Conservation (phyloP, 805 yeast species). For the Ogataea ganodermae region DNA sequence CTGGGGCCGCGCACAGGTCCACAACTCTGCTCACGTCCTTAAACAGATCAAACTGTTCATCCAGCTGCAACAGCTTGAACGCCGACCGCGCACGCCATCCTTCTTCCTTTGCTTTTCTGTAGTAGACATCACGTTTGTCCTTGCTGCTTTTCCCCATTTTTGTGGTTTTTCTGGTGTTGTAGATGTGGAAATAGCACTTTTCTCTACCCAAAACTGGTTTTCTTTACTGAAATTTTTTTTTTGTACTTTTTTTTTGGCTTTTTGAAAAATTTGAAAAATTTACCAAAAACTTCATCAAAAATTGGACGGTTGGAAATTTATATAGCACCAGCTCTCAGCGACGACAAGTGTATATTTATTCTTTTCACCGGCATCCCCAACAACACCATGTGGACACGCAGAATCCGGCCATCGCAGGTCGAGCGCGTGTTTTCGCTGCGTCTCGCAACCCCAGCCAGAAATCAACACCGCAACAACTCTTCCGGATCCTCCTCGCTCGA, state of each 20-base stretch:
- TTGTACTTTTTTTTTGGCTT: conserved; percentile 7
- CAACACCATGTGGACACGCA: conserved; percentile 1
- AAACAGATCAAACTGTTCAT: conserved; percentile 85
- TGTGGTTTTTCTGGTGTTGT: background rate
- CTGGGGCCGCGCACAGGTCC: conserved; percentile 98
- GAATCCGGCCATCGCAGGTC: conserved; percentile 5
- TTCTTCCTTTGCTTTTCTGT: conserved; percentile 93
- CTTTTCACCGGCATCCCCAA: background rate
- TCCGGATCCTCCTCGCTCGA: conserved; percentile 19
- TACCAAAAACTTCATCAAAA: conserved; percentile 1
- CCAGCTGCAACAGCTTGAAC: conserved; percentile 84
- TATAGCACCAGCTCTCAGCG: background rate
- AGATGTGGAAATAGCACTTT: background rate
- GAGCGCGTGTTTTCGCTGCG: conserved; percentile 3
- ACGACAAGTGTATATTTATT: background rate
- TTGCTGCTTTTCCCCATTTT: conserved; percentile 92
- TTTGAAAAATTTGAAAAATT: background rate
- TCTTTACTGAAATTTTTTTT: conserved; percentile 6
- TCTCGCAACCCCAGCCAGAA: conserved; percentile 1
- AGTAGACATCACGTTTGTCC: conserved; percentile 90
- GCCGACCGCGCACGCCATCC: conserved; percentile 99
- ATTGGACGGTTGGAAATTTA: background rate
- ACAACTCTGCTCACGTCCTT: conserved; percentile 80
- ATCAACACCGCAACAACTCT: conserved; percentile 2
- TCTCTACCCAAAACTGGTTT: background rate